Conservation (phyloP, 1,139 yeast genomes). For the Saccharomycopsis hybrid region DNA sequence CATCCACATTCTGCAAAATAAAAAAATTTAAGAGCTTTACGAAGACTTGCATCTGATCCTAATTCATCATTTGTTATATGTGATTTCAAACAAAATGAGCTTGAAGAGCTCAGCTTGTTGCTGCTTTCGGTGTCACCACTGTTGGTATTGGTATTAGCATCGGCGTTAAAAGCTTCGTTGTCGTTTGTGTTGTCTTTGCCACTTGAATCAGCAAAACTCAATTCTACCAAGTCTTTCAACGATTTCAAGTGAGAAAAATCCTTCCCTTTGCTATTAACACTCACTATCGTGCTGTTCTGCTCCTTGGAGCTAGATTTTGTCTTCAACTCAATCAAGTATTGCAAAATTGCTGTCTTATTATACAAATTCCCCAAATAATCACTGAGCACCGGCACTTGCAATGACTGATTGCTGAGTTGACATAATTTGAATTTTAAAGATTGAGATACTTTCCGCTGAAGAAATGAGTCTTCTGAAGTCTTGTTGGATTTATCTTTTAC, state of each 20-base stretch:
- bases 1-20: slow-evolving; percentile 22
- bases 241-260: neutral
- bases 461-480: slow-evolving; percentile 10
- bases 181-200: neutral
- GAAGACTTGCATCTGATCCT: neutral
- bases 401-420: slow-evolving; percentile 12
- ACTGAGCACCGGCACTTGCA: slow-evolving; percentile 17
- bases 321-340: slow-evolving; percentile 2
- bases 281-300: neutral
- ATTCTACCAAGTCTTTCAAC: slow-evolving; percentile 17
- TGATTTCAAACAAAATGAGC: slow-evolving; percentile 3
- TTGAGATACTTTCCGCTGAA: slow-evolving; percentile 3
- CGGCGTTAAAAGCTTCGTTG: neutral
- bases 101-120: too few relatives aligned
- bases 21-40: slow-evolving; percentile 8
- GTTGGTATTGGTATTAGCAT: neutral
- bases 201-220: slow-evolving; percentile 2
- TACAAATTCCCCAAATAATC: slow-evolving; percentile 18
- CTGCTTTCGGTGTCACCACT: neutral
- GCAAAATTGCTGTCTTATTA: slow-evolving; percentile 15
- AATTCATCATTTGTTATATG: slow-evolving; percentile 10
- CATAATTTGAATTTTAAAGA: slow-evolving; percentile 19
- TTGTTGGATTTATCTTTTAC: slow-evolving; percentile 15
- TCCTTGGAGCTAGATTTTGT: neutral
- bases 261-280: neutral